These are phyloP conservation scores for Penicillium sp. DNA, from an alignment of 2,329 filamentous ascomycete species.

Conservation along the genomic window DNA sequence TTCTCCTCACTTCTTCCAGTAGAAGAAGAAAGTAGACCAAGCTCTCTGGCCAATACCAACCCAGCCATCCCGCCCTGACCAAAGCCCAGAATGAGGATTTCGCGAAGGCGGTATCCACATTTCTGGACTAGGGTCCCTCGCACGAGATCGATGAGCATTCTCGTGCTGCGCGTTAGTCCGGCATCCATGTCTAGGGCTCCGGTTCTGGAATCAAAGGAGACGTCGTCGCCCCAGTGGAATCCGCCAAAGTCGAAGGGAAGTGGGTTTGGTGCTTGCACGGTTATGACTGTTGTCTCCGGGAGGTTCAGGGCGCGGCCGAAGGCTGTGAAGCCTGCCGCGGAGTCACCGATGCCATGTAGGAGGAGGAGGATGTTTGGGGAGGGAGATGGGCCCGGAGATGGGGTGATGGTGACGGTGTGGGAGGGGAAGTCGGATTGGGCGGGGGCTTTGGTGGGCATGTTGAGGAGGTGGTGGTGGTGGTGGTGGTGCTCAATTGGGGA, in stretches of 20 bases:
- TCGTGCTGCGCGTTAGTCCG: slow-evolving; percentile 59
- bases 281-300: slow-evolving; percentile 76
- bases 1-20: slow-evolving; percentile 15
- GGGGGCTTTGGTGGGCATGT: slow-evolving; percentile 44
- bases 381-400: slow-evolving; percentile 46
- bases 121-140: slow-evolving; percentile 55
- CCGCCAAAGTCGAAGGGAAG: slow-evolving; percentile 71
- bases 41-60: slow-evolving; percentile 57
- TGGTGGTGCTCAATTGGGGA: slow-evolving; percentile 1
- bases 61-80: slow-evolving; percentile 70
- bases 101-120: slow-evolving; percentile 63
- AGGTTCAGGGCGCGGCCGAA: slow-evolving; percentile 72
- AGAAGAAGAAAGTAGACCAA: slow-evolving; percentile 26
- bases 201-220: slow-evolving; percentile 56
- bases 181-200: slow-evolving; percentile 65
- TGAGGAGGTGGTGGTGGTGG: slow-evolving; percentile 6
- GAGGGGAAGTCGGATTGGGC: slow-evolving; percentile 52
- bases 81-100: slow-evolving; percentile 69
- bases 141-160: slow-evolving; percentile 58
- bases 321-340: slow-evolving; percentile 67
- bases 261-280: slow-evolving; percentile 71
- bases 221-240: slow-evolving; percentile 72
- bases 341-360: slow-evolving; percentile 84
- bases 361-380: slow-evolving; percentile 78
- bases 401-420: slow-evolving; percentile 43